Conservation (phyloP, 192 early-diverging fungal genomes). For the Coemansia sp. region DNA sequence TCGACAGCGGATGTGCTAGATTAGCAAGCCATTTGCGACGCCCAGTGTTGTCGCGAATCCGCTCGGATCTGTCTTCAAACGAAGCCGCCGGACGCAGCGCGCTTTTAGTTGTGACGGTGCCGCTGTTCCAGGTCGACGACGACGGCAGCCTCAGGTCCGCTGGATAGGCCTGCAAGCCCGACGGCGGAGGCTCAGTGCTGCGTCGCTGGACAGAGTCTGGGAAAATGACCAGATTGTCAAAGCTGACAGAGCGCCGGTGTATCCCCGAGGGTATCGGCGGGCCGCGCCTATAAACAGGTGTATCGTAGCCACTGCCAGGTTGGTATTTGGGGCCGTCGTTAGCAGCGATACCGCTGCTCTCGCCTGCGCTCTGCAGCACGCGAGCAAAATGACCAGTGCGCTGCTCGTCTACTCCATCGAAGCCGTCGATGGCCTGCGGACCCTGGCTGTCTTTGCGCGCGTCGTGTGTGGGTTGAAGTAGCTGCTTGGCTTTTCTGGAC, state of each 20-base stretch:
- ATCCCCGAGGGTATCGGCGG: slow-evolving; percentile 48
- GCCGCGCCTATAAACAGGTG: slow-evolving; percentile 15
- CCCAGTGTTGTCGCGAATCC: slow-evolving; percentile 4
- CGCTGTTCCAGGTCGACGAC: slow-evolving; percentile 48
- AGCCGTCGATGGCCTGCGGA: background rate
- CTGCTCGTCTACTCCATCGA: background rate
- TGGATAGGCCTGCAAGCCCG: slow-evolving; percentile 5
- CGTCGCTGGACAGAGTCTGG: slow-evolving; percentile 31
- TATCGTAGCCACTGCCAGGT: slow-evolving; percentile 3
- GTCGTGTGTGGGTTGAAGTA: slow-evolving; percentile 15
- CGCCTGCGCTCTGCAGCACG: slow-evolving; percentile 6
- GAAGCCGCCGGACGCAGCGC: background rate
- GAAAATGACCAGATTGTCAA: slow-evolving; percentile 38
- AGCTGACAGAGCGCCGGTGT: slow-evolving; percentile 48
- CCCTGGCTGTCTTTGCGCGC: slow-evolving; percentile 2
- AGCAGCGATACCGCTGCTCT: slow-evolving; percentile 1
- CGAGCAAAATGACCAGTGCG: background rate
- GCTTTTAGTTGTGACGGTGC: slow-evolving; percentile 17
- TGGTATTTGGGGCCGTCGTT: slow-evolving; percentile 21
- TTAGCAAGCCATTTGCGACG: slow-evolving; percentile 39
- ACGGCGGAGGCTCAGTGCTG: slow-evolving; percentile 33
- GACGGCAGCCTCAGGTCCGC: slow-evolving; percentile 15
- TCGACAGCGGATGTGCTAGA: slow-evolving; percentile 38
- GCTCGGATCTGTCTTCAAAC: background rate
- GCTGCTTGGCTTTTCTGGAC: slow-evolving; percentile 26